Evolutionary conservation across 179 eudicot genomes (phyloP), one percentile per base, ranked within the genome.

Genomic region (Beta macrorhiza): DNA sequence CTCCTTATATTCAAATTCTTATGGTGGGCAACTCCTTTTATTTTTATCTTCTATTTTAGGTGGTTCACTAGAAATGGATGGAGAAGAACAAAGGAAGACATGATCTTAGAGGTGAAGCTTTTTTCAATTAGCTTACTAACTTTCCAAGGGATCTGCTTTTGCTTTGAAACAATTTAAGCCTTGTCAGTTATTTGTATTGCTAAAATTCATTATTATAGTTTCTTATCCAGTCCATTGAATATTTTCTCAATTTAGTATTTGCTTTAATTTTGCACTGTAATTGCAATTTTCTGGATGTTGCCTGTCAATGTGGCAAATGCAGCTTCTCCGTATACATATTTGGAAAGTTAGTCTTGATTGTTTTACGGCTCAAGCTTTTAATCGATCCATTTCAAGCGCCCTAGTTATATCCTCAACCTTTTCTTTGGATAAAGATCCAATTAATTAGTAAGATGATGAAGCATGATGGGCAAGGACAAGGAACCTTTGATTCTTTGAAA

Each of bases 51-150:
- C 42, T 37, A 53, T 79, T 42, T 67, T 87, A 96, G 99, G 83
- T 96, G 93, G 90, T 94, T 96, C 87, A 96, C 99, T 47, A 91
- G 88, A 90, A 74, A 73, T 84, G 99, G 99, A 76, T 94, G 98
- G 99, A 87, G 70, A 87, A 91, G 98, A 87, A 94, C 98, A 78
- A 96, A 94, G 89, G 97, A 91, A 70, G 99, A 96, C 75, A 59
- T 94, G 55, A 89, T 94, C 80, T 74, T 91, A 65, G 98, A 96
- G 99, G 99, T 94, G 80, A 79, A 68, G 58, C 73, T 57, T 42
- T 59, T 70, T 58, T 14, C 45, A 47, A 9, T 67, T 32, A 42
- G 57, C 56, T 11, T 68, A 67, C 63, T 68, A 49, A 63, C 17
- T 13, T n/a, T 45, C 37, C 55, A 29, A 9, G 17, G 42, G 72